These are phyloP conservation scores for Paraphysoderma sedebokerense DNA, from an alignment of 371 early-diverging fungal genomes.

Conservation along the genomic window DNA sequence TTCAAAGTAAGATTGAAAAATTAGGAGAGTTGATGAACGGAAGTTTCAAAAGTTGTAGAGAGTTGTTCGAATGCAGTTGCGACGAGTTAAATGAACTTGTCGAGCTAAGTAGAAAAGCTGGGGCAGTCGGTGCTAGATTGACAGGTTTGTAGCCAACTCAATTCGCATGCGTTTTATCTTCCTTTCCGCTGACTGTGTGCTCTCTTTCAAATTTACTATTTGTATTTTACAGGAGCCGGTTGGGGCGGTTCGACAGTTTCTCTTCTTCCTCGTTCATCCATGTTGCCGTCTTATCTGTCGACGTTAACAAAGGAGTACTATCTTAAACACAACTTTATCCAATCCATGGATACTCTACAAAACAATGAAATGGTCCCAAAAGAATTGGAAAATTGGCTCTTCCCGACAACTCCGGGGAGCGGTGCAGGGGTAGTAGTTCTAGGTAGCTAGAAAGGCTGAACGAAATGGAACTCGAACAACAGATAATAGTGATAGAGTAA, in stretches of 20 bases:
- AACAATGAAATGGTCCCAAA: not conserved
- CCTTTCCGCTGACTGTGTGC: not conserved
- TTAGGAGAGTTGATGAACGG: conserved; percentile 79
- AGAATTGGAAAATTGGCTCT: not conserved
- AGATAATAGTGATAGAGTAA: no score
- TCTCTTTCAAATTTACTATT: not conserved
- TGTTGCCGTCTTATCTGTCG: not conserved
- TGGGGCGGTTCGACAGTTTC: conserved; percentile 93
- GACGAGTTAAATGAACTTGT: conserved; percentile 73
- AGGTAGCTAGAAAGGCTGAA: no score
- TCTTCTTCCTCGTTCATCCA: conserved; percentile 24
- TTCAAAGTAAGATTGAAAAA: conserved; percentile 6
- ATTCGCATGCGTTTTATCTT: not conserved
- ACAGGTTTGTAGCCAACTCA: no score
- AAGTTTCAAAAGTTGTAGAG: conserved; percentile 66
- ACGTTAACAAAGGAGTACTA: not conserved
- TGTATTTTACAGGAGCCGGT: conserved; percentile 85
- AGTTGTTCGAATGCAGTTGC: conserved; percentile 72
- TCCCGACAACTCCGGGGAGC: not conserved
- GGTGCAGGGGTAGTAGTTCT: no score
- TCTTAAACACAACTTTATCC: not conserved
- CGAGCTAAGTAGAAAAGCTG: conserved; percentile 19
- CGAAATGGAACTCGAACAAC: no score
- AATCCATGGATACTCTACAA: not conserved
- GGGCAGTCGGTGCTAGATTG: conserved; percentile 64